Base-by-base conservation (phyloP, 805 yeast genomes). In the Kluyveromyces starmeri region DNA sequence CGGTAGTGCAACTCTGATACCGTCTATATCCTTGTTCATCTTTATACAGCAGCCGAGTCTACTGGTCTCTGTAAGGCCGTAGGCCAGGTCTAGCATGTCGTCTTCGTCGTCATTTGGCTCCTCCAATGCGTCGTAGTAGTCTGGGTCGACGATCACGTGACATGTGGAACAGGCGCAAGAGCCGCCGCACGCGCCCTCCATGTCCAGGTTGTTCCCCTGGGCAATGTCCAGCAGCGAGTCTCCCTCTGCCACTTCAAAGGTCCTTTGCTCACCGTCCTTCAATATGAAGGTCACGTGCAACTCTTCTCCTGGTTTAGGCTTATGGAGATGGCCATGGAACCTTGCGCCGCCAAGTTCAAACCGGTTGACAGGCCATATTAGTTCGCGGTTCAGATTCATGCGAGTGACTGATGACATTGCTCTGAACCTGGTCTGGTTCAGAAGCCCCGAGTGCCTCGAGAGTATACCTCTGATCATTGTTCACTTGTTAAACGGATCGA, bases 161-260 rank as follows among this genome's bases (percentile, higher is more conserved):
- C 98, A 92, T 0, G 98, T 92, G 4, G 96, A 86, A 58, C 98
- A 92, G 1, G 98, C 98, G 67, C 98, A 92, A 4, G 96, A 85
- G 3, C 97, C 98, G 15, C 98, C 98, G 61, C 98, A 92, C 0
- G 98, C 98, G 28, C 84, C 95, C 58, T 92, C 98, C 92, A 92
- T 88, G 46, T 92, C 98, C 38, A 92, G 60, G 49, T 88, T 81
- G 53, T 88, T 62, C 3, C 92, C 94, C 62, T 92, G 97, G 5
- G 97, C 98, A 37, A 92, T 85, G 55, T 92, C 98, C 55, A 92
- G 64, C 18, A 92, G 53, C 23, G 86, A 76, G 53, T 92, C 98
- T 10, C 97, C 97, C 47, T 81, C 95, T 2, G 89, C 79, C 2
- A 81, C 97, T 51, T 86, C 96, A 47, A 72, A 73, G 1, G 82